phyloP scores from a whole-genome alignment of 495 filamentous ascomycete species.

The Xylaria grammica region DNA sequence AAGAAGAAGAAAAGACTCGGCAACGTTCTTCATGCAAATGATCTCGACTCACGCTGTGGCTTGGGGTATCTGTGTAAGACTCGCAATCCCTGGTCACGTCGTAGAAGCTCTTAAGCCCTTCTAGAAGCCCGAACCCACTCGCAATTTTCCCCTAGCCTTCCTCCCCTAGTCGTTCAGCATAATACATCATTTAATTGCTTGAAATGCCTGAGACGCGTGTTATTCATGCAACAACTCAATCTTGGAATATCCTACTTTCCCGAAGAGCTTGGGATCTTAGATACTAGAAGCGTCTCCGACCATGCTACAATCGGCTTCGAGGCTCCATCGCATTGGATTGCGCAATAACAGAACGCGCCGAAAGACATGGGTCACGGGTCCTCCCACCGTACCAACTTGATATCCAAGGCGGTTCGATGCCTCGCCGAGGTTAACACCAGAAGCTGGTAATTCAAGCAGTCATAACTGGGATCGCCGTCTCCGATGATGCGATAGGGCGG shows the following conservation, averaged over 20 bases:
- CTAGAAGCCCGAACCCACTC: slow-evolving; percentile 52
- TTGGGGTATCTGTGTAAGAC: slow-evolving; percentile 32
- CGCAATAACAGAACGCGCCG: slow-evolving; percentile 49
- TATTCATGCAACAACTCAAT: slow-evolving; percentile 51
- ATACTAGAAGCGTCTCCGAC: slow-evolving; percentile 35
- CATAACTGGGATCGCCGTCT: slow-evolving; percentile 22
- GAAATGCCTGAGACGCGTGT: slow-evolving; percentile 53
- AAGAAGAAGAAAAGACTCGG: not conserved
- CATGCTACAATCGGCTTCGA: slow-evolving; percentile 35
- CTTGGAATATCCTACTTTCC: slow-evolving; percentile 31
- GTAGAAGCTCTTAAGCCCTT: slow-evolving; percentile 50
- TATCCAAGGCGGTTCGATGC: slow-evolving; percentile 18
- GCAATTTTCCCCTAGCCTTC: slow-evolving; percentile 38
- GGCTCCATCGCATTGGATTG: slow-evolving; percentile 49
- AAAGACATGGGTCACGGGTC: slow-evolving; percentile 38
- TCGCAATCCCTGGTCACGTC: slow-evolving; percentile 31
- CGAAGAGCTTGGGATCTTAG: slow-evolving; percentile 25
- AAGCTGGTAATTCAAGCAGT: not conserved
- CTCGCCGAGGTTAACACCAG: slow-evolving; percentile 1
- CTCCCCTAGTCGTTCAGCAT: slow-evolving; percentile 40
- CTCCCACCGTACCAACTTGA: slow-evolving; percentile 26
- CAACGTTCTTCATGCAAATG: slow-evolving; percentile 20
- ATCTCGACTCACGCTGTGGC: slow-evolving; percentile 26
- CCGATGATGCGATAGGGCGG: slow-evolving; percentile 16
- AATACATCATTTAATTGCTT: slow-evolving; percentile 57